These are phyloP conservation scores for Amaranthus cruentus DNA, from an alignment of 148 eudicot genomes.

Conservation along the genomic window DNA sequence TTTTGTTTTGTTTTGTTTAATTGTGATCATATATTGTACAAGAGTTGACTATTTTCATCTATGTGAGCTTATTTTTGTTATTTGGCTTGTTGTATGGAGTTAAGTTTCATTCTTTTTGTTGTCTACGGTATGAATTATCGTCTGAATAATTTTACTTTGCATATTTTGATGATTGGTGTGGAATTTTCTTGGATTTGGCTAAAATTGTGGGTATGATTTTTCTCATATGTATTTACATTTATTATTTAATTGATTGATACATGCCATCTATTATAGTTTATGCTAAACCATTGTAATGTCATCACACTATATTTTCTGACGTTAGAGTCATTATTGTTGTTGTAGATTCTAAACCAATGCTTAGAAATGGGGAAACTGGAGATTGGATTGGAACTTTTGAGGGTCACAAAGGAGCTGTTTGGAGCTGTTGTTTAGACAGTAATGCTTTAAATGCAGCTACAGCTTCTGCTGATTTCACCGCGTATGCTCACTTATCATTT, in stretches of 20 bases:
- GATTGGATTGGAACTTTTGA: constrained; percentile 95
- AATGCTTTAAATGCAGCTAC: constrained; percentile 83
- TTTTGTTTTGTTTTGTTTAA: no score
- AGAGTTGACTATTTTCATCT: constrained; percentile 16
- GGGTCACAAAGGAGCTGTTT: constrained; percentile 94
- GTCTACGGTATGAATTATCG: not conserved
- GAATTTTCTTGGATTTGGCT: not conserved
- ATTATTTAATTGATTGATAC: not conserved
- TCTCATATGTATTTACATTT: not conserved
- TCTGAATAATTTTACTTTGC: not conserved
- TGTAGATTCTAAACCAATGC: constrained; percentile 85
- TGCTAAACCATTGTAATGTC: not conserved
- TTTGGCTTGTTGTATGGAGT: not conserved
- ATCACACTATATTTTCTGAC: constrained; percentile 7
- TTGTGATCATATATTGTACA: not conserved
- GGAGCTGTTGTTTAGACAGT: constrained; percentile 87
- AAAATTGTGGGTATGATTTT: not conserved
- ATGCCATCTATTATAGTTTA: not conserved
- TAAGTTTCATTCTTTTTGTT: not conserved
- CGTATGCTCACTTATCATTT: constrained; percentile 42
- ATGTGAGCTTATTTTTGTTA: not conserved
- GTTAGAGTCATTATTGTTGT: constrained; percentile 5
- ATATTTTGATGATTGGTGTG: not conserved
- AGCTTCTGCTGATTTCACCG: constrained; percentile 88
- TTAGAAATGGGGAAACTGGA: constrained; percentile 91